Evolutionary conservation across 768 basidiomycete genomes (phyloP), one percentile per base, ranked within the genome.

Genomic region (Hygrocybe coccinea): DNA sequence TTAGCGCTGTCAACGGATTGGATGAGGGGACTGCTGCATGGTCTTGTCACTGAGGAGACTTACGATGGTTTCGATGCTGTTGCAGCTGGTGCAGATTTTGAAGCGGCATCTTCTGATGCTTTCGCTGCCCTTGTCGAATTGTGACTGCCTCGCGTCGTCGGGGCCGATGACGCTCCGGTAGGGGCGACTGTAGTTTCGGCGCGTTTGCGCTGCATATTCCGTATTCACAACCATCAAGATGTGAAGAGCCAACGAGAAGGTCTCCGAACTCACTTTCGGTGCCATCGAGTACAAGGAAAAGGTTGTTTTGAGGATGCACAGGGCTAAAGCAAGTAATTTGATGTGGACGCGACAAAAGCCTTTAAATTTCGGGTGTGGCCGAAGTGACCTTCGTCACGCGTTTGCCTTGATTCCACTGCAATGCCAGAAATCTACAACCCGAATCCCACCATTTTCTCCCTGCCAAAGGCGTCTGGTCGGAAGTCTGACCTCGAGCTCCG

Each of bases 361-460:
- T n/a, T n/a, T n/a, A n/a, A n/a, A n/a, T n/a, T n/a, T n/a, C 10
- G 37, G 19, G 54, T 19, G 22, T 29, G 19, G 34, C 33, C 17
- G 19, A 36, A 19, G 14, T 21, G 8, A 12, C 8, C n/a, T 12
- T 22, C 17, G 34, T 46, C 34, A 29, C 4, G 33, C 52, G n/a
- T 17, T 46, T 33, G 50, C 34, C 35, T 7, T 11, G 17, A 10
- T 21, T 24, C 22, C 19, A 34, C 12, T 50, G 54, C 85, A 84
- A 66, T 75, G 49, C 70, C 71, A 36, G 82, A 85, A 66, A 71
- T 86, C 52, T 91, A 85, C 79, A 98, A 98, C 70, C 88, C 88
- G 15, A 97, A 97, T 70, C 95, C 95, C 1, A 86, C 82, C 10
- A 76, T 98, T 37, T 89, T 93, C 67, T 72, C 78, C 1, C 70